phyloP scores from a whole-genome alignment of 2,329 filamentous ascomycete species.

The Chalaropsis thielavioides region DNA sequence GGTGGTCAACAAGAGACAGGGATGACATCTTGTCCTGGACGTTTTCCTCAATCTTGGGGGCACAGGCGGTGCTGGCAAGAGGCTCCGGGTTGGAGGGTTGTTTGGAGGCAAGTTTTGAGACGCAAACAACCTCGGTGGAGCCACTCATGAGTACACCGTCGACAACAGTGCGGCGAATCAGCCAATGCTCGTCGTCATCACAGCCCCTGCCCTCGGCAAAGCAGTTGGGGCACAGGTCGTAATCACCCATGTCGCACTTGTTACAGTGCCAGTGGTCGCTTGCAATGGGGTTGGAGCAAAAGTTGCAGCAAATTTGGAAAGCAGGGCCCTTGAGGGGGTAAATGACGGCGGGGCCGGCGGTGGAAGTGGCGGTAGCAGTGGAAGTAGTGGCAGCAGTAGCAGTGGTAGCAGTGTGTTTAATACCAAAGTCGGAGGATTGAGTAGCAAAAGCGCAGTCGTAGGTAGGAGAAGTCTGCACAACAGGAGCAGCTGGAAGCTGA shows the following conservation, averaged over 20 bases:
- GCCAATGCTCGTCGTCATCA: constrained; percentile 68
- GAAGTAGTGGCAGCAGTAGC: too few relatives aligned
- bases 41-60: background rate
- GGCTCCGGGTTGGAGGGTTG: background rate
- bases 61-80: too few relatives aligned
- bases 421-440: background rate
- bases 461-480: background rate
- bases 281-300: constrained; percentile 63
- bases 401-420: too few relatives aligned
- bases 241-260: constrained; percentile 84
- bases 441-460: background rate
- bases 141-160: constrained; percentile 71
- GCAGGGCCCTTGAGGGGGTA: constrained; percentile 24
- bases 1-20: background rate
- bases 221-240: constrained; percentile 75
- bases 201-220: constrained; percentile 64
- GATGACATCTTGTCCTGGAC: background rate
- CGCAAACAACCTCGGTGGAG: constrained; percentile 58
- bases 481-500: background rate
- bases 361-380: background rate
- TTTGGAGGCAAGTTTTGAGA: background rate
- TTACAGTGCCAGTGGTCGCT: constrained; percentile 88
- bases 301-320: constrained; percentile 90
- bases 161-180: constrained; percentile 78
- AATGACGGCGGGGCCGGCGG: constrained; percentile 15